Evolutionary conservation across 2,329 filamentous ascomycete genomes (phyloP), one percentile per base, ranked within the genome.

Genomic region (Madurella mycetomatis): DNA sequence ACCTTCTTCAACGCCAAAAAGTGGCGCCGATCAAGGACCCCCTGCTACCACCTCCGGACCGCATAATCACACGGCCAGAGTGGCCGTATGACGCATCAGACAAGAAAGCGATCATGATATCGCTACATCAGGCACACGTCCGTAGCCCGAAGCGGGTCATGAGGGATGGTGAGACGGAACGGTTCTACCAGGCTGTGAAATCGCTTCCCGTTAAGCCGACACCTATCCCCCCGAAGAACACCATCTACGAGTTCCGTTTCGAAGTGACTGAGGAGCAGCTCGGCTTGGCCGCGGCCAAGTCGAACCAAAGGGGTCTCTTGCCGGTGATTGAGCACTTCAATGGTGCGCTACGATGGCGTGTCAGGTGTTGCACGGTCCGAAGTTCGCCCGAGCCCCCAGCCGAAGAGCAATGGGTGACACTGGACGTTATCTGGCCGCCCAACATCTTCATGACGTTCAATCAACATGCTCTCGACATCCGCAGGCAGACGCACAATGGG

Each of bases 361-460:
- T 95, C 18, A 85, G 89, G 9, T 87, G 87, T 64, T 81, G 86
- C 62, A 62, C 66, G 47, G 52, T 63, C 0, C 48, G 51, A 39
- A 58, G 30, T 55, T 48, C 57, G 45, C 46, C 49, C 47, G 39
- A 55, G 9, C 67, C 66, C 46, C 58, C 74, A 1, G 59, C 67
- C 2, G 75, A 83, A 40, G 66, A 73, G 8, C 69, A 73, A 1
- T 95, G 90, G 90, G 74, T 80, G 5, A 74, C 77, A 1, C 69
- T 75, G n/a, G 80, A 86, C 34, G 86, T 81, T 5, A 65, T 69
- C 18, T 96, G 90, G 91, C 89, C 90, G 0, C 74, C 79, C 37
- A 79, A 82, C 48, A 75, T 90, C 0, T 89, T 85, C 57, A 76
- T 92, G 56, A 75, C 79, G 15, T 68, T 95, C 56, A 95, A 96